Evolutionary conservation across 768 basidiomycete species (phyloP), one percentile per base, ranked within the genome.

Genomic region (Boletus edulis): DNA sequence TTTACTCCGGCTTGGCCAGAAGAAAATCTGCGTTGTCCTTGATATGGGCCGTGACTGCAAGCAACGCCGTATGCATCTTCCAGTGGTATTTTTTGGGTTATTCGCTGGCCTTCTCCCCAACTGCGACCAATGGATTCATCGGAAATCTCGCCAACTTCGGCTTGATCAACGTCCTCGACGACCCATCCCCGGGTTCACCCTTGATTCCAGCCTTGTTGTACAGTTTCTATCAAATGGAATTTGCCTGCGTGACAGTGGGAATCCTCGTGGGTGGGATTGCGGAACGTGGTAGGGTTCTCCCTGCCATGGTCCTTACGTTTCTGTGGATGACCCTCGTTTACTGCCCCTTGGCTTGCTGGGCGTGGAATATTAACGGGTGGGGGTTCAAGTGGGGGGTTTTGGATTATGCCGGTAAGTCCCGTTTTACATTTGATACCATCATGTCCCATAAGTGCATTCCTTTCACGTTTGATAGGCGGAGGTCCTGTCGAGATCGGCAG

Each of bases 401-500:
- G 45, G 92, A 96, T 69, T 97, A 90, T 67, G 92, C 94, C 51
- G 92, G 91, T 79, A 65, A 64, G 76, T 11, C n/a, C 8, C 15
- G 49, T 18, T 27, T 34, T 5, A 13, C 64, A 43, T 51, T 58
- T 34, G 18, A n/a, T 56, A 29, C 41, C 40, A 20, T 24, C 14
- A 29, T 15, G 32, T 34, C 32, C 22, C 39, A 39, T 44, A 50
- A 52, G 13, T 17, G 55, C 12, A 62, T 41, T 13, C 35, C 13
- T 32, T 24, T 40, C 22, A 15, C 34, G 27, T 37, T 35, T 49
- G 42, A 34, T 58, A 88, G 89, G 89, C 41, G 91, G 91, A 17
- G 89, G 89, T 11, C 92, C 92, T 14, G 91, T 94, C 61, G 90
- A 94, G 69, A 91, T 94, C 55, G 87, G 86, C 46, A 88, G 86